Percentiles rank a stretch among this genome's conserved stretches.
phyloP scores from a whole-genome alignment of 257 asterid species.

The Galeopsis tetrahit region DNA sequence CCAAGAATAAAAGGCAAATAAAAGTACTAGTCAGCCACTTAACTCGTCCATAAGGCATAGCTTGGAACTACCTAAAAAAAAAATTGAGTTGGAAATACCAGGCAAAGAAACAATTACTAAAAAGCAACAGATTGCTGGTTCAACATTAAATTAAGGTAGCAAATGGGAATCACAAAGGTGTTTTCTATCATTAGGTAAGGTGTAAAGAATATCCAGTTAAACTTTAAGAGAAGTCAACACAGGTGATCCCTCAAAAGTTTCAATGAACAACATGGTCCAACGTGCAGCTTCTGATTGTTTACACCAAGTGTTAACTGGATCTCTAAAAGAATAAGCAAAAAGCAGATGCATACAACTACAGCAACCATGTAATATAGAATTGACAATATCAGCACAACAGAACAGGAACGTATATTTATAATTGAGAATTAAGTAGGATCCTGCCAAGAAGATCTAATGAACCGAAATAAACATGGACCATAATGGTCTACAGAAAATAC shows the following conservation, averaged over 20 bases:
- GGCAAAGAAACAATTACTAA: neutral
- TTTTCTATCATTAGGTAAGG: neutral
- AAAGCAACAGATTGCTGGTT: constrained; percentile 26
- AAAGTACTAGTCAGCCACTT: constrained; percentile 11
- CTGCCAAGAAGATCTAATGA: constrained; percentile 19
- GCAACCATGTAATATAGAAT: constrained; percentile 12
- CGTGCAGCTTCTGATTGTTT: neutral
- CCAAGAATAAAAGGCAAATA: constrained; percentile 17
- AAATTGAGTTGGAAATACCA: constrained; percentile 27
- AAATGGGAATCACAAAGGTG: neutral
- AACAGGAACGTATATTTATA: constrained; percentile 5
- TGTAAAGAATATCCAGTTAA: neutral
- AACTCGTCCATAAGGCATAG: constrained; percentile 7
- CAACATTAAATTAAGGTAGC: constrained; percentile 6
- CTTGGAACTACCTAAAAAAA: neutral
- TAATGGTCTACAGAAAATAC: constrained; percentile 27
- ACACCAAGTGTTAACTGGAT: neutral
- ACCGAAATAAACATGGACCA: constrained; percentile 19
- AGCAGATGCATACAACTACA: constrained; percentile 11
- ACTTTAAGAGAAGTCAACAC: constrained; percentile 2
- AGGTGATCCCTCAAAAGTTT: constrained; percentile 17
- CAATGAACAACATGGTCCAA: neutral
- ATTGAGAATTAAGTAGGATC: constrained; percentile 5
- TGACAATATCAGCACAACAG: constrained; percentile 5
- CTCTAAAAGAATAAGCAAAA: constrained; percentile 9